phyloP scores from a whole-genome alignment of 2,329 filamentous ascomycete genomes.

The Penicillium sp. region DNA sequence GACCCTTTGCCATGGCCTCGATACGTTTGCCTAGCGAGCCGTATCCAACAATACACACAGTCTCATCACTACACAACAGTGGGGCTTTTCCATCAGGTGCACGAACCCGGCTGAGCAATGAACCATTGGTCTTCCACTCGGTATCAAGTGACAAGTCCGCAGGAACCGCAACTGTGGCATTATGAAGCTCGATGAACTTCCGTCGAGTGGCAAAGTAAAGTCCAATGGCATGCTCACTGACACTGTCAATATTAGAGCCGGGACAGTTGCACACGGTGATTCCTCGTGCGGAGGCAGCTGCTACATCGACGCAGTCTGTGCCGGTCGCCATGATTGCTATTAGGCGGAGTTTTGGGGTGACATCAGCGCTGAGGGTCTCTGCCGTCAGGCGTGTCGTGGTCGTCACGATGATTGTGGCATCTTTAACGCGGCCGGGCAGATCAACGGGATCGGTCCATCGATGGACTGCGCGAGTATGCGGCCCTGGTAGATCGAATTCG shows the following conservation, averaged over 20 bases:
- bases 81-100: slow-evolving; percentile 36
- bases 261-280: slow-evolving; percentile 51
- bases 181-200: slow-evolving; percentile 41
- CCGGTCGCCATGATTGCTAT: slow-evolving; percentile 51
- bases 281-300: slow-evolving; percentile 42
- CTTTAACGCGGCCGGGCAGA: slow-evolving; percentile 39
- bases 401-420: slow-evolving; percentile 51
- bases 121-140: slow-evolving; percentile 44
- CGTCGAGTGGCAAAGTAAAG: slow-evolving; percentile 51
- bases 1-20: slow-evolving; percentile 36
- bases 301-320: slow-evolving; percentile 49
- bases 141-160: slow-evolving; percentile 10
- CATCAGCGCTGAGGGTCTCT: slow-evolving; percentile 40
- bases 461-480: slow-evolving; percentile 38
- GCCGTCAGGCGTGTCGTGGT: slow-evolving; percentile 33
- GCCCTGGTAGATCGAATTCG: slow-evolving; percentile 46
- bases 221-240: slow-evolving; percentile 53
- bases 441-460: slow-evolving; percentile 34
- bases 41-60: slow-evolving; percentile 52
- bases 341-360: slow-evolving; percentile 46
- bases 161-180: slow-evolving; percentile 25
- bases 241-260: slow-evolving; percentile 49
- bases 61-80: slow-evolving; percentile 49
- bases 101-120: slow-evolving; percentile 29
- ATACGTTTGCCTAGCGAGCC: slow-evolving; percentile 45